Conservation (phyloP, 2,329 filamentous ascomycete genomes). For the Claviceps paspali region DNA sequence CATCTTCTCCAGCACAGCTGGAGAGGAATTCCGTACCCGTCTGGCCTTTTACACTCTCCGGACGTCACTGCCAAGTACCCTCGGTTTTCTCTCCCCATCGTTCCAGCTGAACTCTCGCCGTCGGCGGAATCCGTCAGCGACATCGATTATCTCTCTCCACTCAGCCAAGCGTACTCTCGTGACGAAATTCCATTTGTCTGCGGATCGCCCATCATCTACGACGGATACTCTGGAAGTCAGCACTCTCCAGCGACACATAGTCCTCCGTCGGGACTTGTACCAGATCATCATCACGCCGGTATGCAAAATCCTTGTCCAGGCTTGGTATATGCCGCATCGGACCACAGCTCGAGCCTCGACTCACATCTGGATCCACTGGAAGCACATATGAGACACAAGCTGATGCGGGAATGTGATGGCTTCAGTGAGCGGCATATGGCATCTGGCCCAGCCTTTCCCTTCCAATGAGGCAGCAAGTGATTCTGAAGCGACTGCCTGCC, state of each 20-base stretch:
- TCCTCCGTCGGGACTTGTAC: conserved; percentile 37
- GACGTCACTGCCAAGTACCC: conserved; percentile 24
- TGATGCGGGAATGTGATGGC: conserved; percentile 39
- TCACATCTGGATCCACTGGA: conserved; percentile 46
- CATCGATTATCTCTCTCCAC: conserved; percentile 46
- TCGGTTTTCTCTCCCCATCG: conserved; percentile 29
- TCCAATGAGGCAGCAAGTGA: conserved; percentile 22
- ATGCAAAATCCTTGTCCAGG: conserved; percentile 46
- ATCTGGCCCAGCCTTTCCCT: conserved; percentile 19
- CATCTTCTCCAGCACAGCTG: conserved; percentile 27
- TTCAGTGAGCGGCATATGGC: conserved; percentile 32
- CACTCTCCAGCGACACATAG: conserved; percentile 40
- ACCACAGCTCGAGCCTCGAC: conserved; percentile 43
- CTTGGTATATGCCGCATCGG: conserved; percentile 44
- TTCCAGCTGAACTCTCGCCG: conserved; percentile 35
- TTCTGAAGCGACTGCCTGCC: no score
- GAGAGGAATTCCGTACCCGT: conserved; percentile 32
- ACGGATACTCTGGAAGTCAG: conserved; percentile 34
- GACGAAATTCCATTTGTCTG: conserved; percentile 42
- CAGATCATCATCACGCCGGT: conserved; percentile 29
- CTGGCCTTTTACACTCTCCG: conserved; percentile 20
- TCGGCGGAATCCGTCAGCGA: conserved; percentile 47
- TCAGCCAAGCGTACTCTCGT: conserved; percentile 40
- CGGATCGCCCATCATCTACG: conserved; percentile 42
- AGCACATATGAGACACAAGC: conserved; percentile 34